A percentile compares a stretch with the other conserved stretches of the same genome.
These are phyloP conservation scores for Puccinia triticina DNA, from an alignment of 1,284 basidiomycete species.

Conservation along the genomic window DNA sequence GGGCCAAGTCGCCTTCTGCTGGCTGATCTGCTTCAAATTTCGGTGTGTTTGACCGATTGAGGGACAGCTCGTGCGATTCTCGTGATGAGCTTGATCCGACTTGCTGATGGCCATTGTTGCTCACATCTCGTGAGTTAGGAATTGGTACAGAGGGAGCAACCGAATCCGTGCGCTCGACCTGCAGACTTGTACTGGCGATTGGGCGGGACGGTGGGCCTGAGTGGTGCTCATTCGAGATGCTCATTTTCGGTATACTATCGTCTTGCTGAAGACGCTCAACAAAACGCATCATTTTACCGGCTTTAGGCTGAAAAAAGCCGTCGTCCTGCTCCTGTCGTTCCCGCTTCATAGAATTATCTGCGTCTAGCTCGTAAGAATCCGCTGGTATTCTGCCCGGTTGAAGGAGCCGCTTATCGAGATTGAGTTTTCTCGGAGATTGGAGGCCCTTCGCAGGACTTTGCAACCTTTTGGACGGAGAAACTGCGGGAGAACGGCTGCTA, in stretches of 20 bases:
- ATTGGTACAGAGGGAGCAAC: neutral
- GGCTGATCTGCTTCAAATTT: neutral
- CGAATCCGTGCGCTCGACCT: neutral
- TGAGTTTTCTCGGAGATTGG: slow-evolving; percentile 25
- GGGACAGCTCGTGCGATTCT: neutral
- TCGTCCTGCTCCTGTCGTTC: slow-evolving; percentile 39
- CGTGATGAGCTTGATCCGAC: neutral
- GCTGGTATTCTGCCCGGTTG: slow-evolving; percentile 4
- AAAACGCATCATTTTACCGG: slow-evolving; percentile 48
- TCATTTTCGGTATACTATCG: neutral
- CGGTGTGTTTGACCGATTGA: neutral
- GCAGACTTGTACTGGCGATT: slow-evolving; percentile 1
- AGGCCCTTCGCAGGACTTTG: neutral
- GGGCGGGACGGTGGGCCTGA: neutral
- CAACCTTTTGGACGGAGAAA: slow-evolving; percentile 26
- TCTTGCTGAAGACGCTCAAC: slow-evolving; percentile 33
- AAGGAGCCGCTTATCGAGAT: neutral
- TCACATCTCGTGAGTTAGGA: neutral
- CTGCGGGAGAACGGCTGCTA: neutral
- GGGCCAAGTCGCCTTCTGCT: neutral
- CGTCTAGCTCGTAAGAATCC: neutral
- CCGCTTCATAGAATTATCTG: slow-evolving; percentile 18
- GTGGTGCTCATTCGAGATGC: neutral
- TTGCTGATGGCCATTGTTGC: neutral
- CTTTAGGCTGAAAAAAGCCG: slow-evolving; percentile 44